Base-by-base conservation (phyloP, 2,329 filamentous ascomycete genomes). In the Talaromyces sp. region DNA sequence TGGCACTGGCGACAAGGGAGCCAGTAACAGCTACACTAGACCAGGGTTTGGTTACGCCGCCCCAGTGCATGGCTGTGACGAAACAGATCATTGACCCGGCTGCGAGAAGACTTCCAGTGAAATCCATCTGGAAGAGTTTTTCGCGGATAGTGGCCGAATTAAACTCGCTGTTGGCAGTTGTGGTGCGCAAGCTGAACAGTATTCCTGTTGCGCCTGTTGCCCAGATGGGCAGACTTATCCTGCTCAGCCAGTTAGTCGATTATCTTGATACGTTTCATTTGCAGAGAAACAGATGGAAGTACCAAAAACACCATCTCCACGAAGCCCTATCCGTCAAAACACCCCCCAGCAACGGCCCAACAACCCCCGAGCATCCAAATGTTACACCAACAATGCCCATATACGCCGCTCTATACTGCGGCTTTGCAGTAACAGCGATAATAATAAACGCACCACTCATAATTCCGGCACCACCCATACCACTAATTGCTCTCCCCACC, bases 401-500 rank as follows among this genome's bases (percentile, higher is more conserved):
- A 37, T 65, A 70, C 69, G 70, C 31, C 39, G 74, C 73, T 49
- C 69, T 68, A 62, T 70, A 71, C 10, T 73, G 65, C 62, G 72
- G 57, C 4, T 72, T 73, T 14, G 73, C 70, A 9, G 68, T 68
- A 0, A 68, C 66, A 2, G 72, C 67, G 16, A 78, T 66, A 37
- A 71, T 70, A 13, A 69, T 58, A 37, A 73, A 68, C 1, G 69
- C 67, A 0, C 74, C 74, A 22, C 72, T 71, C 33, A 74, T 72
- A n/a, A 79, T 75, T 3, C 77, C 76, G 1, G 74, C 75, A 10
- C 70, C 72, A 1, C 78, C 78, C 39, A 76, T 65, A 1, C 77
- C 77, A 19, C 75, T 72, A 33, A 79, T 72, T 1, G 75, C 76
- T 59, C 78, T 70, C 8, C 78, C 78, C 14, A 78, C 65, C 16